Evolutionary conservation across 2,329 filamentous ascomycete species (phyloP), one percentile per base, ranked within the genome.

Genomic region (Ophiocordyceps camponoti-rufipedis): DNA sequence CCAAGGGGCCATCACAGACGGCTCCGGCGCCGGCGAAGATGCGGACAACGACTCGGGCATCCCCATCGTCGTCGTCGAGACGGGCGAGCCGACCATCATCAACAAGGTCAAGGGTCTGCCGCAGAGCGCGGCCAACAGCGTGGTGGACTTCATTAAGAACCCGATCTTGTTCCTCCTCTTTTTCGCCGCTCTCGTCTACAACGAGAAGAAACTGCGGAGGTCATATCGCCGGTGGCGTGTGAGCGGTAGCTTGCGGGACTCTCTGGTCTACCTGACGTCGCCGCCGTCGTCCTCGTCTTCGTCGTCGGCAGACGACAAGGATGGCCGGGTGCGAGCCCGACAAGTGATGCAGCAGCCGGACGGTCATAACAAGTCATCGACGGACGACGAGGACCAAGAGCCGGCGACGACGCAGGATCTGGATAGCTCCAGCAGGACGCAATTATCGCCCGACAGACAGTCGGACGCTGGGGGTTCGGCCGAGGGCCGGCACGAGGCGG

Each of bases 61-160:
- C 40, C 61, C 60, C 1, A 54, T 42, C 33, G 48, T 41, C 13
- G 41, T 31, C 6, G 47, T n/a, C n/a, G 47, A 58, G n/a, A 23
- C 52, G 0, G 65, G 66, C 2, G 59, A 62, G 43, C 57, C 61
- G 10, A 65, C 62, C 12, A 64, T 78, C 14, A 60, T 74, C 1
- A 63, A 69, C 28, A 71, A 67, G 41, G 62, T 76, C 46, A 70
- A 66, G 53, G 61, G 64, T 28, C 56, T 79, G 1, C 72, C 71
- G 1, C 63, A 68, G 41, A 65, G 67, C 23, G 72, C 69, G 0
- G 62, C 64, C 0, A 64, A 70, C 40, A 73, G 65, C 46, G 58
- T 75, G 9, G 55, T 71, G 7, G 74, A 78, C 41, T 68, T 79
- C 12, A 55, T 79, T 41, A 69, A 64, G 45, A 78, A 78, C 48